These are phyloP conservation scores for Fonsecaea nubica DNA, from an alignment of 2,329 filamentous ascomycete genomes.

Conservation along the genomic window DNA sequence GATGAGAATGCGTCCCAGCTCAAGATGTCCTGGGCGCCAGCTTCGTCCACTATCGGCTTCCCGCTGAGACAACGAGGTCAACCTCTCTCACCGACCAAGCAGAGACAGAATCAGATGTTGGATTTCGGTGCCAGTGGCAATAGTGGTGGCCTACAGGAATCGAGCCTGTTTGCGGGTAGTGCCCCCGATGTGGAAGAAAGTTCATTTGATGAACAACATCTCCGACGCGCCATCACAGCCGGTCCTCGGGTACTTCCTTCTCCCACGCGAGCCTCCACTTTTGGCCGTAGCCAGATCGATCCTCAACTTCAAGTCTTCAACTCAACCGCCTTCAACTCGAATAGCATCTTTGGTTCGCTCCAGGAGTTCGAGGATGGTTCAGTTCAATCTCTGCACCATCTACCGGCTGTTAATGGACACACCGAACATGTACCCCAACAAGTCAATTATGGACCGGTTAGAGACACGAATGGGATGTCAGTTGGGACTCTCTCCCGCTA, in stretches of 20 bases:
- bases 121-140: conserved; percentile 8
- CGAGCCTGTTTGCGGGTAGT: conserved; percentile 34
- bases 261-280: conserved; percentile 17
- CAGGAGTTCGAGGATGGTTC: conserved; percentile 14
- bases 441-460: conserved; percentile 2
- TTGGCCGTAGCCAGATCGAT: conserved; percentile 16
- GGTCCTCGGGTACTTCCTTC: conserved; percentile 25
- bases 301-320: conserved; percentile 23
- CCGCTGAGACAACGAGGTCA: conserved; percentile 22
- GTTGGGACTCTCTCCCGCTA: conserved; percentile 5
- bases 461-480: conserved; percentile 3
- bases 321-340: conserved; percentile 18
- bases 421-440: conserved; percentile 6
- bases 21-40: conserved; percentile 26
- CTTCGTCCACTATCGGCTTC: conserved; percentile 16
- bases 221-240: conserved; percentile 27
- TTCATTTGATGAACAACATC: conserved; percentile 16
- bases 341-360: conserved; percentile 21
- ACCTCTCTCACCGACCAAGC: conserved; percentile 32
- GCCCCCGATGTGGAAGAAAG: conserved; percentile 33
- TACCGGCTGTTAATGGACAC: neutral
- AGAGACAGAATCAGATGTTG: conserved; percentile 28
- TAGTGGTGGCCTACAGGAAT: conserved; percentile 13
- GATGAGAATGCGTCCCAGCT: conserved; percentile 28
- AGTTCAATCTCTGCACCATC: conserved; percentile 1